Evolutionary conservation across 176 grass and related monocot genomes (phyloP).

Genomic region (Rhipidocladum racemiflorum): DNA sequence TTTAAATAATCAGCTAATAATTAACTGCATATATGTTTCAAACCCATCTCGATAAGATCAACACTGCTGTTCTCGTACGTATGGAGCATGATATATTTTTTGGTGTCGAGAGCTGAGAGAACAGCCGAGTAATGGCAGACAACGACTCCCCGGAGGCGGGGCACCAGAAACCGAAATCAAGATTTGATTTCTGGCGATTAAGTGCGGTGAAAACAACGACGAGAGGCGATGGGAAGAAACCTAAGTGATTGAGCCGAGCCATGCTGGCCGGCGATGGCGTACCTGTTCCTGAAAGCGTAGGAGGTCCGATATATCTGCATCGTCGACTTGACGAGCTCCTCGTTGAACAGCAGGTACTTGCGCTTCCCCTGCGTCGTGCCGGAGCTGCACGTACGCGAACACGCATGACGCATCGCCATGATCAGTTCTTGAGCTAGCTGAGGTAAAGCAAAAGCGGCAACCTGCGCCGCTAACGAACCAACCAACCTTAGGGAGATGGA

Average conservation of each 20-base stretch:
- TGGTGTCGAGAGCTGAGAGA: background rate
- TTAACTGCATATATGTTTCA: background rate
- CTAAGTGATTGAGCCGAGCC: background rate
- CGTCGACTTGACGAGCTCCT: conserved; percentile 72
- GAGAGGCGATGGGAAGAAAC: background rate
- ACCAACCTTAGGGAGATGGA: conserved; percentile 73
- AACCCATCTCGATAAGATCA: background rate
- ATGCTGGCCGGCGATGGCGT: background rate
- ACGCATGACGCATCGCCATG: background rate
- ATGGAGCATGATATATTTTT: background rate
- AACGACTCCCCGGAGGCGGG: background rate
- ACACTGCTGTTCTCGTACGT: background rate
- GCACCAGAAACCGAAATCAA: background rate
- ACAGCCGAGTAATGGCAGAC: background rate
- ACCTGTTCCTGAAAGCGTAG: conserved; percentile 82
- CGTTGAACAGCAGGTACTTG: conserved; percentile 79
- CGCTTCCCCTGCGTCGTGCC: conserved; percentile 90
- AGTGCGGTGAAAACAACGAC: background rate
- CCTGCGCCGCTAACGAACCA: background rate
- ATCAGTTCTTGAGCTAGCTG: background rate
- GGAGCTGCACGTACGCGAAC: conserved; percentile 41
- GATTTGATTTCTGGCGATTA: background rate
- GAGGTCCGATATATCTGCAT: conserved; percentile 82
- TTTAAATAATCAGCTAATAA: background rate
- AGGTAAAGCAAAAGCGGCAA: too few relatives aligned